These are phyloP conservation scores for Pythium dissimile DNA, from an alignment of 352 stramenopile species.

Conservation along the genomic window DNA sequence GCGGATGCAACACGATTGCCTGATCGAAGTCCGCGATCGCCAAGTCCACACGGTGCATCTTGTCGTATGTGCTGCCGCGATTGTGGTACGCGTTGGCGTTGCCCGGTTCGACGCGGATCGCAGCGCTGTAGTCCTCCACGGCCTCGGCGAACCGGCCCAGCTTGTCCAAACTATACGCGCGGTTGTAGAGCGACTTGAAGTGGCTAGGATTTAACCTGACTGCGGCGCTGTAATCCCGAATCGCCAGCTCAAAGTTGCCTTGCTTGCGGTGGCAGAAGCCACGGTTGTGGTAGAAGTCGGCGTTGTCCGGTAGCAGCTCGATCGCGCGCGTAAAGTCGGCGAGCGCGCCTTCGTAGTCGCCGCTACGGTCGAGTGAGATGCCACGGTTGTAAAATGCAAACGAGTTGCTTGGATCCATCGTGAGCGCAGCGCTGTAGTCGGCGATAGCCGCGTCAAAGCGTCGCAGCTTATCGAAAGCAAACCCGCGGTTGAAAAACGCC, in stretches of 20 bases:
- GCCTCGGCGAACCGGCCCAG: conserved; percentile 61
- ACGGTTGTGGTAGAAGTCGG: conserved; percentile 83
- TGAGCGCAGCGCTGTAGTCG: conserved; percentile 72
- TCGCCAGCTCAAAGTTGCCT: conserved; percentile 71
- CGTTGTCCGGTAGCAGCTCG: conserved; percentile 63
- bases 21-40: conserved; percentile 71
- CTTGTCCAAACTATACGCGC: conserved; percentile 86
- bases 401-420: conserved; percentile 64
- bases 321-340: conserved; percentile 81
- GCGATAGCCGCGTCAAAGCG: conserved; percentile 70
- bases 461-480: conserved; percentile 80
- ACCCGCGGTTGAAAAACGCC: conserved; percentile 86
- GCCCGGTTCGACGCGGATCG: conserved; percentile 54
- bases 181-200: conserved; percentile 90
- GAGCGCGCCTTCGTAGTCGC: conserved; percentile 80
- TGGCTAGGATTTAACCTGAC: conserved; percentile 66
- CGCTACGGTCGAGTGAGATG: conserved; percentile 80
- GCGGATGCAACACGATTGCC: conserved; percentile 54
- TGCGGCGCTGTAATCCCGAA: conserved; percentile 73
- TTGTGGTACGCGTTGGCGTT: conserved; percentile 87
- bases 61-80: conserved; percentile 75
- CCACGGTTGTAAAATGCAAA: conserved; percentile 84
- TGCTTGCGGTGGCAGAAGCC: conserved; percentile 84
- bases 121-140: conserved; percentile 73
- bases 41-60: conserved; percentile 53